Evolutionary conservation across 2,329 filamentous ascomycete genomes (phyloP).

Genomic region (Colletotrichum incanum): DNA sequence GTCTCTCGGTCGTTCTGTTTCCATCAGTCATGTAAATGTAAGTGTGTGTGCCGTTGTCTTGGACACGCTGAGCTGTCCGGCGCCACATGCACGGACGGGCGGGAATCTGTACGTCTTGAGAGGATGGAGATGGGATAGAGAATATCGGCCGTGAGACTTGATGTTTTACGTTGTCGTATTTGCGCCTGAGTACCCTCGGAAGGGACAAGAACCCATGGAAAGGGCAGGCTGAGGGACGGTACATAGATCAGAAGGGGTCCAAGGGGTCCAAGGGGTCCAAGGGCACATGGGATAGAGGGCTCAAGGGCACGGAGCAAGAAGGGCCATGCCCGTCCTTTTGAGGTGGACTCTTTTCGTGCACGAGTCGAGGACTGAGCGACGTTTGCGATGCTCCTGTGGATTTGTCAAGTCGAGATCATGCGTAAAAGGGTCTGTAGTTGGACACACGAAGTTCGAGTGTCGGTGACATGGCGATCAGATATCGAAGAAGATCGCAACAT

Average conservation of each 20-base stretch:
- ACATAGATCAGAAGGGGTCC: neutral
- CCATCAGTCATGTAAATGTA: neutral
- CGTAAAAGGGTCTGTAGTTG: neutral
- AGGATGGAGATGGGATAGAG: neutral
- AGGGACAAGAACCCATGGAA: too few relatives aligned
- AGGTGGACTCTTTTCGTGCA: neutral
- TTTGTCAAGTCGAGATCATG: neutral
- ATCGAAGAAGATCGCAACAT: neutral
- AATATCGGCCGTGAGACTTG: neutral
- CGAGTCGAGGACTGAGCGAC: neutral
- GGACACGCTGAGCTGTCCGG: neutral
- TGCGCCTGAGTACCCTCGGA: neutral
- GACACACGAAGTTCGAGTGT: neutral
- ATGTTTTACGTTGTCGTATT: neutral
- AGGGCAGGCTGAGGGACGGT: neutral
- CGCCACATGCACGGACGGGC: neutral
- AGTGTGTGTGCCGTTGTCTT: neutral
- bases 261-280: neutral
- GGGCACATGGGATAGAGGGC: neutral
- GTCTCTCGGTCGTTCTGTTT: neutral
- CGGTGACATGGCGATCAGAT: neutral
- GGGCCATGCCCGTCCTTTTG: neutral
- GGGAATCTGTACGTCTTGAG: neutral
- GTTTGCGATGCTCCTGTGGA: neutral
- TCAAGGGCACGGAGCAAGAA: neutral